Base-by-base conservation (phyloP, 306 rosid species). In the Erythrophleum fordii region DNA sequence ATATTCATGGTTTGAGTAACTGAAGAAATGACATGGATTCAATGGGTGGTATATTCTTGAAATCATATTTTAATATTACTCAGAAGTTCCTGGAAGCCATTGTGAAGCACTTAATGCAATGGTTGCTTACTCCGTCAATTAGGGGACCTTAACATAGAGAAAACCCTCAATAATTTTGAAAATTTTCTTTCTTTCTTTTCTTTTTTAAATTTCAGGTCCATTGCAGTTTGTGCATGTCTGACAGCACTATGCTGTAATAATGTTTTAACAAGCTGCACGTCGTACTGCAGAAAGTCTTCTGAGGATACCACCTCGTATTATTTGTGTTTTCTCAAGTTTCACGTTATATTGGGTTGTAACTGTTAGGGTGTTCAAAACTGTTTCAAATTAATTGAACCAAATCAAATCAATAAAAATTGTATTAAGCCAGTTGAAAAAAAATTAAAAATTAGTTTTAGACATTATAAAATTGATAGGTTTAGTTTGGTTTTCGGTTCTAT, bases 21-120 rank as follows among this genome's bases (percentile, higher is more conserved):
- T 68, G 77, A 48, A 66, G 80, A 46, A 78, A 73, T 68, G 75
- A 72, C 9, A 18, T 73, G 51, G 26, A 51, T 49, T 60, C 59
- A 5, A 20, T 72, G 77, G 45, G 20, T 69, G 53, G 13, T 66
- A 73, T 49, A 72, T 31, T 56, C 31, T 60, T 75, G 77, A 49
- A 55, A 35, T 39, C 51, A 66, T 39, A 66, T 39, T 39, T n/a
- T 66, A 51, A 37, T 64, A 18, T 66, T 37, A 42, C 51, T 25
- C 20, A 18, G 11, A 66, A n/a, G 37, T 69, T 1, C 59, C 16
- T 46, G 60, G 75, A 46, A 69, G 75, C 35, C 58, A 16, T 6
- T 51, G 6, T 46, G 58, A 25, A 46, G 59, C 42, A 14, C 39
- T 31, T 14, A 10, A 11, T 8, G 16, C 11, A 29, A 16, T 46